Conservation (phyloP, 75 land plant species). For the Selaginella moellendorffii region DNA sequence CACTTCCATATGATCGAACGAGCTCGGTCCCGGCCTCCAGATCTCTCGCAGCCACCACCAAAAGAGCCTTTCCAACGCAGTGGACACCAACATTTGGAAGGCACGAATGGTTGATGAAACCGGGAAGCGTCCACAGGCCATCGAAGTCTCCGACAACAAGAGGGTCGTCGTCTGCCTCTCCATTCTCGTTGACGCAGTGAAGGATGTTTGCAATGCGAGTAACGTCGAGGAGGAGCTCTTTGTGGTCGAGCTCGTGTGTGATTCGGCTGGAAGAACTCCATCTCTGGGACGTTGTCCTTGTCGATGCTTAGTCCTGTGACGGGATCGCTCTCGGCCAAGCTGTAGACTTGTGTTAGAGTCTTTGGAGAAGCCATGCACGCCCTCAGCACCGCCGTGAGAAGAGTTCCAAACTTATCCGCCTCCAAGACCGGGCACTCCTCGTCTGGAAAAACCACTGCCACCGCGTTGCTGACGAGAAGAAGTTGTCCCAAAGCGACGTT, state of each 20-base stretch:
- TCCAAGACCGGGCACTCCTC: background rate
- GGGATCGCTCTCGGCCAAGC: slow-evolving; percentile 3
- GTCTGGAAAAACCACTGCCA: slow-evolving; percentile 11
- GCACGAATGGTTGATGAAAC: too few species aligned
- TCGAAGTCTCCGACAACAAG: background rate
- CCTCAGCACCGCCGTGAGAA: slow-evolving; percentile 10
- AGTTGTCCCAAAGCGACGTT: slow-evolving; percentile 21
- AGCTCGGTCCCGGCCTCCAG: too few species aligned
- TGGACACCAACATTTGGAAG: too few species aligned
- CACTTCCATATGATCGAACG: too few species aligned
- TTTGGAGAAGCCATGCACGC: slow-evolving; percentile 2
- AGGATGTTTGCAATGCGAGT: slow-evolving; percentile 12
- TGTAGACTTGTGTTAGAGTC: slow-evolving; percentile 12
- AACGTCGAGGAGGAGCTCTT: background rate
- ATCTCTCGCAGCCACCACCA: too few species aligned
- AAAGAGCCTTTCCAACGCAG: too few species aligned
- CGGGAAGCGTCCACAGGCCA: too few species aligned
- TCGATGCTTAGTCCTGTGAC: too few species aligned
- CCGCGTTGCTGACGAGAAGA: slow-evolving; percentile 22
- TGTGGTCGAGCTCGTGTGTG: background rate
- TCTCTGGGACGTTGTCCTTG: background rate
- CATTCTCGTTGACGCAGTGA: slow-evolving; percentile 12
- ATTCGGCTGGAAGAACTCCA: background rate
- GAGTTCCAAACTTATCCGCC: background rate
- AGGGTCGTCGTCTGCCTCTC: background rate